Evolutionary conservation across 148 eudicot genomes (phyloP), one percentile per base, ranked within the genome.

Genomic region (Rhododendron williamsianum): DNA sequence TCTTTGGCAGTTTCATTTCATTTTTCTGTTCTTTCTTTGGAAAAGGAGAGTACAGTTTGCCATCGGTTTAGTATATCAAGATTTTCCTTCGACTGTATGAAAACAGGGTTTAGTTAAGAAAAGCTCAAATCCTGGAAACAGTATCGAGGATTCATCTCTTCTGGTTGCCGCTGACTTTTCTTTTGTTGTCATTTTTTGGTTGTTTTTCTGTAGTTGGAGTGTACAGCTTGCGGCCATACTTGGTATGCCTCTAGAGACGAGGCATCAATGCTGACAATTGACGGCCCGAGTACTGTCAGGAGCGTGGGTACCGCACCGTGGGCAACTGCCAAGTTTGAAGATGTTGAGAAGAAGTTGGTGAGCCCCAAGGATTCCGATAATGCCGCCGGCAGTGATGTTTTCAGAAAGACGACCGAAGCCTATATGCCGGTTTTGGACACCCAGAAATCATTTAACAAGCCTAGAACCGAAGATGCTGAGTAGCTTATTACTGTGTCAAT

Each of bases 241-340:
- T 97, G 99, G 99, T 97, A 92, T 80, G 95, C 98, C 33, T 94
- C 95, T 23, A 88, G 98, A 85, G 98, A 97, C 7, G 98, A 95
- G 87, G 95, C 89, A 76, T 91, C 96, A 21, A 84, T 90, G 77
- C 82, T 94, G 84, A 93, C 98, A n/a, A 92, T 93, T 45, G 99
- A 94, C 25, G 93, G 86, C 38, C 94, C 98, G 18, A 94, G 90
- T 78, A 80, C 92, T 15, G 88, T 81, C 35, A 90, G 45, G 76
- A 91, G 83, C 15, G 96, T 94, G 3, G 96, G 98, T 13, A 88
- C 98, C 9, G 97, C 95, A 81, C 99, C 96, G 18, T 92, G 81
- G 92, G 99, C 99, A 10, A 95, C 99, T 25, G 84, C 96, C 84
- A 97, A 97, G 89, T 97, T 95, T 83, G 99, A 97, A 87, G 90